phyloP scores from a whole-genome alignment of 768 basidiomycete species.

The Lentinula guzmanii region DNA sequence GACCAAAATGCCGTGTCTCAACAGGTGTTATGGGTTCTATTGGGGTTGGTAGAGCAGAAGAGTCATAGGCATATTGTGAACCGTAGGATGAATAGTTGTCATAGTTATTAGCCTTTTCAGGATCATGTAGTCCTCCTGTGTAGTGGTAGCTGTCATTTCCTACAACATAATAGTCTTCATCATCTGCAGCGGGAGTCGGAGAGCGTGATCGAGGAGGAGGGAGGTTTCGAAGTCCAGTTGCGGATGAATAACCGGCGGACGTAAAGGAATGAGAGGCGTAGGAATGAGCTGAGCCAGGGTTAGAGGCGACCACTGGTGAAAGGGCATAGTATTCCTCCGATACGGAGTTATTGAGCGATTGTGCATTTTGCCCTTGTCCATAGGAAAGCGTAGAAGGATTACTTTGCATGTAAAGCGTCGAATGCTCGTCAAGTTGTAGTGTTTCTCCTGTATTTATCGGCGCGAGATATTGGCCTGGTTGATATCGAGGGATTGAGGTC shows the following conservation, averaged over 20 bases:
- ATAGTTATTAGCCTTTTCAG: slow-evolving; percentile 31
- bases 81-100: slow-evolving; percentile 12
- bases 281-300: slow-evolving; percentile 25
- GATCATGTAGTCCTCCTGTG: slow-evolving; percentile 35
- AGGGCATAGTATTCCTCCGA: slow-evolving; percentile 29
- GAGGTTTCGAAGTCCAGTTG: slow-evolving; percentile 44
- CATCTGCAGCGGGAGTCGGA: slow-evolving; percentile 68
- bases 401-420: slow-evolving; percentile 19
- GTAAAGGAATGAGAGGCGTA: slow-evolving; percentile 24
- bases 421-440: slow-evolving; percentile 40
- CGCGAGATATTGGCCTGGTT: slow-evolving; percentile 54
- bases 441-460: slow-evolving; percentile 66
- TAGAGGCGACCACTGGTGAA: slow-evolving; percentile 25
- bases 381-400: slow-evolving; percentile 17
- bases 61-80: slow-evolving; percentile 17
- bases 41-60: slow-evolving; percentile 11
- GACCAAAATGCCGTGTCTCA: slow-evolving; percentile 81
- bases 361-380: background rate
- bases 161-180: slow-evolving; percentile 62
- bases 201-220: slow-evolving; percentile 57
- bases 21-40: slow-evolving; percentile 4
- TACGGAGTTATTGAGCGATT: slow-evolving; percentile 11
- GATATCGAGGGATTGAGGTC: slow-evolving; percentile 37
- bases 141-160: slow-evolving; percentile 53
- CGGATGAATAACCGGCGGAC: slow-evolving; percentile 59